Percentiles rank a stretch among this genome's conserved stretches.
Evolutionary conservation across 2,329 filamentous ascomycete species (phyloP).

Genomic region (Fusarium falciforme): DNA sequence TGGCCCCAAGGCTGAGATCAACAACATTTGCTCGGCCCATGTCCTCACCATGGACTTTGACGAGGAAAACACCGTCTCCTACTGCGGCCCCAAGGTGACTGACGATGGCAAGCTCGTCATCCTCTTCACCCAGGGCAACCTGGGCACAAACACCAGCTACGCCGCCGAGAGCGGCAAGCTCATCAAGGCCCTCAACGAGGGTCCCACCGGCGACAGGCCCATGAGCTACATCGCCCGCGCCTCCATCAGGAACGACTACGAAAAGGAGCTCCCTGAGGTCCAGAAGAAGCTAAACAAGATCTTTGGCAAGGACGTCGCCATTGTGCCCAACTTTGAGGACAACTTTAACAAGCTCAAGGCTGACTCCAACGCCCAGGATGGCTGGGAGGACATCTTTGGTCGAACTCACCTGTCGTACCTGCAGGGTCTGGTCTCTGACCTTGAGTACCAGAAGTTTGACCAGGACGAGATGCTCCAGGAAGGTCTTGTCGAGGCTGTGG

Average conservation of each 20-base stretch:
- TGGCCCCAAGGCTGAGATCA: conserved; percentile 58
- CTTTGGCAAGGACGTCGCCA: conserved; percentile 55
- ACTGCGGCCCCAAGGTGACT: conserved; percentile 57
- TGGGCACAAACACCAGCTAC: conserved; percentile 60
- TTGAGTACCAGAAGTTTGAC: conserved; percentile 58
- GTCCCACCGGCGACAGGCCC: conserved; percentile 46
- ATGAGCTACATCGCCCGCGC: conserved; percentile 58
- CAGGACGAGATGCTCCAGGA: conserved; percentile 62
- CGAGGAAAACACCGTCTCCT: conserved; percentile 53
- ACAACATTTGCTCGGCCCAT: conserved; percentile 57
- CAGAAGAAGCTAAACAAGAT: conserved; percentile 54
- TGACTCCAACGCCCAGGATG: conserved; percentile 38
- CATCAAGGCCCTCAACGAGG: conserved; percentile 58
- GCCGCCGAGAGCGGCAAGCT: conserved; percentile 53
- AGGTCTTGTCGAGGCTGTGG: conserved; percentile 60
- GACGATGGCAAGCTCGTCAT: conserved; percentile 59
- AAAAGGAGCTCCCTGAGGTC: conserved; percentile 52
- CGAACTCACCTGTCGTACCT: conserved; percentile 56
- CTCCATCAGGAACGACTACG: conserved; percentile 57
- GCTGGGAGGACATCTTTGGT: conserved; percentile 60
- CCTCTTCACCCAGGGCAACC: conserved; percentile 55
- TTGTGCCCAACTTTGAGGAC: conserved; percentile 61
- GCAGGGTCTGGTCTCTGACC: conserved; percentile 54
- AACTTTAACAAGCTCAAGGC: conserved; percentile 55
- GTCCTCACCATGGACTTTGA: conserved; percentile 60